Base-by-base conservation (phyloP, 768 basidiomycete genomes). In the Cystofilobasidium bisporidii region DNA sequence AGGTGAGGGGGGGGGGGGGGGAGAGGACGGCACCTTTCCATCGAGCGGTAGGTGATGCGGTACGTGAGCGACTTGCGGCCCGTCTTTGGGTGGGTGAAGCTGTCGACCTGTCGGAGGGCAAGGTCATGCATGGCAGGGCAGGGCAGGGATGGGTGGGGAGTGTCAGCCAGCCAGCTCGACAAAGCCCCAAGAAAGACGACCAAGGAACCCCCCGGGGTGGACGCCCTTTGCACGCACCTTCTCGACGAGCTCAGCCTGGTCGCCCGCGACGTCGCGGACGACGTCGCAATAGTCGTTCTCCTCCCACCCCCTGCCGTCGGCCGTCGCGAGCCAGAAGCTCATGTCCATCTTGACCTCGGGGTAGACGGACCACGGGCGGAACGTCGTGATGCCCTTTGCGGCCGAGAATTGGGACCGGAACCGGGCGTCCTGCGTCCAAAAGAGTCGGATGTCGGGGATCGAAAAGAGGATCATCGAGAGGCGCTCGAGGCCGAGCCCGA, bases 261-360 rank as follows among this genome's bases (percentile, higher is more conserved):
- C 93, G 5, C 94, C 94, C 5, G 89, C 91, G 9, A 88, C 83
- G 72, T 96, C 93, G 62, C 96, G 81, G 18, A 99, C 89, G 48
- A 93, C 81, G 74, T 99, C 96, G 74, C 90, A 98, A 74, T 97
- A 89, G 76, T 99, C 96, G 74, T 98, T 97, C 71, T 97, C 94
- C 79, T 76, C 57, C 82, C 79, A 24, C 65, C 50, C 14, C 24
- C 48, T 43, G 8, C 18, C 24, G 4, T 53, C 62, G 40, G 48
- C 33, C 1, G 61, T 61, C 0, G 86, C 83, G 28, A 86, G 74
- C 96, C 96, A 99, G 79, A 98, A 96, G 76, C 89, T 91, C 73
- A 96, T 81, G 73, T 99, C 96, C 78, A 92, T 93, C 82, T 87
- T 89, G 75, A 88, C 91, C 11, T 87, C 81, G 2, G 96, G 96